A percentile compares a stretch with the other conserved stretches of the same genome.
Evolutionary conservation across 73 alveolate species (phyloP).

Genomic region (Stentor coeruleus): DNA sequence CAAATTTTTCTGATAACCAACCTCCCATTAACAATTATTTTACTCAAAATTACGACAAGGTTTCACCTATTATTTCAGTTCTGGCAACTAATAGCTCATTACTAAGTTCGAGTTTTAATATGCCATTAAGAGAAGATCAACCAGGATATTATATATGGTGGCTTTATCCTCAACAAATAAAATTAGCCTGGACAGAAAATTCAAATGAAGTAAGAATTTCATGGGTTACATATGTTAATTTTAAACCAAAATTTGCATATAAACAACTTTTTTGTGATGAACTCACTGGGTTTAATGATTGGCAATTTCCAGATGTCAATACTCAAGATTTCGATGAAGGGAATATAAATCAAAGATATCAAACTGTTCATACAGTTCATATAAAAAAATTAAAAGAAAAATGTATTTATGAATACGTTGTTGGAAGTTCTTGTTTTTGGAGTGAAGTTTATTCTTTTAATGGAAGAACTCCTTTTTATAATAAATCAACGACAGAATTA

Average conservation of each 20-base stretch:
- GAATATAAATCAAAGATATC: background rate
- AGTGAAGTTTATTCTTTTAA: background rate
- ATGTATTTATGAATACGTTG: background rate
- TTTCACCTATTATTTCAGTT: too few relatives aligned
- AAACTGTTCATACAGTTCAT: background rate
- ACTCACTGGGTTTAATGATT: background rate
- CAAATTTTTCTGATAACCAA: too few relatives aligned
- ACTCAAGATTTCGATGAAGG: slow-evolving; percentile 6
- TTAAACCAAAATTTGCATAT: background rate
- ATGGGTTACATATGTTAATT: background rate
- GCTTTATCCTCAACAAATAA: background rate
- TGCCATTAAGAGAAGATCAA: background rate
- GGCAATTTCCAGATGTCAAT: background rate
- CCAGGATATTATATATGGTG: background rate
- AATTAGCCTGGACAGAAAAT: slow-evolving; percentile 7
- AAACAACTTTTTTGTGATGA: background rate
- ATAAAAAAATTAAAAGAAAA: background rate
- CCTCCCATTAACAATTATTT: too few relatives aligned
- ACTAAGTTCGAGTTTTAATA: background rate
- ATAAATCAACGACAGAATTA: background rate
- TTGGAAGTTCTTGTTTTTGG: background rate
- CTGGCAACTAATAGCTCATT: background rate
- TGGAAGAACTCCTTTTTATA: background rate
- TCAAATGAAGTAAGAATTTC: slow-evolving; percentile 9
- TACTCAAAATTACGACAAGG: too few relatives aligned